Percentiles rank a stretch among this genome's conserved stretches.
Conservation (phyloP, 345 rosid genomes). For the Melastoma malabathricum region DNA sequence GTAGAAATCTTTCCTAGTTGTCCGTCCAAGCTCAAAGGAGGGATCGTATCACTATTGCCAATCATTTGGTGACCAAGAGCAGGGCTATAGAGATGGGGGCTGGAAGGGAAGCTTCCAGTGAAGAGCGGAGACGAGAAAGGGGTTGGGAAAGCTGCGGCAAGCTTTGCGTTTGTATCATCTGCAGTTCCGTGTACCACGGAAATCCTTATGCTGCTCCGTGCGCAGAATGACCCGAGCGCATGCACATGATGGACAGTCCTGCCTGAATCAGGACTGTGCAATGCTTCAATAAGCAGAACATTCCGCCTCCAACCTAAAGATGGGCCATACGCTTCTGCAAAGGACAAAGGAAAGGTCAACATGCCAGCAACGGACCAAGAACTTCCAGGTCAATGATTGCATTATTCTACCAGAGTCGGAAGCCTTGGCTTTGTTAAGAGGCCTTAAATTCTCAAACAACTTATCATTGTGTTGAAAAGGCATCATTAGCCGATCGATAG, state of each 20-base stretch:
- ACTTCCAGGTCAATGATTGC: background rate
- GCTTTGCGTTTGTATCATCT: constrained; percentile 40
- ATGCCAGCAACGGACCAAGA: constrained; percentile 4
- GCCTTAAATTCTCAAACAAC: constrained; percentile 41
- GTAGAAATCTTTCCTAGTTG: constrained; percentile 41
- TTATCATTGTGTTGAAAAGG: constrained; percentile 75
- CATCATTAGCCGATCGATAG: constrained; percentile 57
- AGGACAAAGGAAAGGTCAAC: constrained; percentile 11
- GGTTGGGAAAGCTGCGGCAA: constrained; percentile 63
- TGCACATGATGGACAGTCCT: constrained; percentile 72
- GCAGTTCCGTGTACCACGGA: constrained; percentile 44
- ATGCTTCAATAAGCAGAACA: constrained; percentile 86
- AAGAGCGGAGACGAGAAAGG: constrained; percentile 79
- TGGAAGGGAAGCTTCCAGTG: constrained; percentile 89
- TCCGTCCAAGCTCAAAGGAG: constrained; percentile 90
- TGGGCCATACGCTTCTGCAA: constrained; percentile 49
- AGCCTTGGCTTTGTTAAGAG: constrained; percentile 28
- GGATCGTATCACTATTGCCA: constrained; percentile 74
- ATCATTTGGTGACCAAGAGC: constrained; percentile 60
- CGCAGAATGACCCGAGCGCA: constrained; percentile 80
- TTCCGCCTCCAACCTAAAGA: constrained; percentile 93
- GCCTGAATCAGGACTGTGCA: constrained; percentile 81
- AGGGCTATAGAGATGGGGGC: constrained; percentile 81
- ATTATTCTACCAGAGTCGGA: constrained; percentile 28
- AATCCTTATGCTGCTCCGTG: constrained; percentile 51